A percentile compares a stretch with the other conserved stretches of the same genome.
These are phyloP conservation scores for Musa balbisiana DNA, from an alignment of 202 grass and related monocot species.

Conservation along the genomic window DNA sequence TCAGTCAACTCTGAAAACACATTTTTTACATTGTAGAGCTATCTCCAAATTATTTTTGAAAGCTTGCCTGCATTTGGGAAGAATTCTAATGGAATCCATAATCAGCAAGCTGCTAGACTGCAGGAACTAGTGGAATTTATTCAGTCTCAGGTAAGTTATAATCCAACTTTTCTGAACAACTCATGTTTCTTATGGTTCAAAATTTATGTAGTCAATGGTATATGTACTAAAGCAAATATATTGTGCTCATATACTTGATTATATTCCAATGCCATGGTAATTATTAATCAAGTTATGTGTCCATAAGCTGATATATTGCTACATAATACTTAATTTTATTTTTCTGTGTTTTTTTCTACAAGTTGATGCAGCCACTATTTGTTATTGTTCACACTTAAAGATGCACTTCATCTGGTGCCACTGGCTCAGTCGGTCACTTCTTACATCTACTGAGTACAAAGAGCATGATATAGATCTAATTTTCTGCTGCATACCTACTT, in stretches of 20 bases:
- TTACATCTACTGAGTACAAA: not conserved
- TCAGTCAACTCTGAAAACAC: not conserved
- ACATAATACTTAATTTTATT: not conserved
- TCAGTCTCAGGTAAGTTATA: slow-evolving; percentile 72
- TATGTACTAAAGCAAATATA: no score
- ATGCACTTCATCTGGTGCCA: not conserved
- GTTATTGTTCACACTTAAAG: not conserved
- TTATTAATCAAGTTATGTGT: not conserved
- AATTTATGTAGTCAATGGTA: no score
- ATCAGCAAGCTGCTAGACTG: slow-evolving; percentile 85
- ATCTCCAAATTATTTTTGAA: slow-evolving; percentile 98
- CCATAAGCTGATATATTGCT: not conserved
- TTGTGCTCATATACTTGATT: not conserved
- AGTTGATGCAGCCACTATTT: not conserved
- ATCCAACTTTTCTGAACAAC: slow-evolving; percentile 13
- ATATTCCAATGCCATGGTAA: not conserved
- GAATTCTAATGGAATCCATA: slow-evolving; percentile 58
- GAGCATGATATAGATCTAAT: not conserved
- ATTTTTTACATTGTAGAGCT: slow-evolving; percentile 44
- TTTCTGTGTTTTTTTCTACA: not conserved
- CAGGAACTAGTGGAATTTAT: slow-evolving; percentile 92
- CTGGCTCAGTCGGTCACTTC: not conserved
- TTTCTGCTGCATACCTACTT: no score
- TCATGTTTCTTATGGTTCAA: not conserved
- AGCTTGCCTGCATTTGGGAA: slow-evolving; percentile 61